Conservation (phyloP, 1,139 yeast species). For the Sugiyamaella neomexicana region DNA sequence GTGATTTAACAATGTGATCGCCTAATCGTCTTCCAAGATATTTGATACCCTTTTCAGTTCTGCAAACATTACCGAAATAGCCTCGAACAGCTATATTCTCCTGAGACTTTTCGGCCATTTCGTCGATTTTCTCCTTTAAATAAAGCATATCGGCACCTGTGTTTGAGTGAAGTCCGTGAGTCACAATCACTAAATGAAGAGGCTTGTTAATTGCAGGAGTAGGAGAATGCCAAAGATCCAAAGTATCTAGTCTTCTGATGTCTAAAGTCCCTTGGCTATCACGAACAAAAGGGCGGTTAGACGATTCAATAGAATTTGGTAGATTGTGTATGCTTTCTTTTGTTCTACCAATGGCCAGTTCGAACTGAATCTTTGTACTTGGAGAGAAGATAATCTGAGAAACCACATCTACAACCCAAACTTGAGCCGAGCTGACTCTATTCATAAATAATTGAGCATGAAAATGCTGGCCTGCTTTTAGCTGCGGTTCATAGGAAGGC, state of each 20-base stretch:
- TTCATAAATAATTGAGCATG: slow-evolving; percentile 52
- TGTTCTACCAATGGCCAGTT: slow-evolving; percentile 59
- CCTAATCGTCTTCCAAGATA: slow-evolving; percentile 83
- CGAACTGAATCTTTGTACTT: slow-evolving; percentile 68
- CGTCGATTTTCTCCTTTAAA: slow-evolving; percentile 76
- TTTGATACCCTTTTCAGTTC: slow-evolving; percentile 87
- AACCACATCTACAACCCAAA: slow-evolving; percentile 83
- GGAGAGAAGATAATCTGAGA: slow-evolving; percentile 80
- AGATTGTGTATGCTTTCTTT: slow-evolving; percentile 43
- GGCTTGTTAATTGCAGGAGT: slow-evolving; percentile 50
- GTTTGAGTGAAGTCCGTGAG: slow-evolving; percentile 93
- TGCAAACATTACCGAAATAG: slow-evolving; percentile 77
- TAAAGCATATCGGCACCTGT: slow-evolving; percentile 86
- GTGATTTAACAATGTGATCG: slow-evolving; percentile 64
- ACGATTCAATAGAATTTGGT: slow-evolving; percentile 7
- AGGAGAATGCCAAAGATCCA: slow-evolving; percentile 72
- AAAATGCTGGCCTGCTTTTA: slow-evolving; percentile 68
- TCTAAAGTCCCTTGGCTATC: slow-evolving; percentile 31
- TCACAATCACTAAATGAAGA: slow-evolving; percentile 71
- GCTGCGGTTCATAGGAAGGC: slow-evolving; percentile 72
- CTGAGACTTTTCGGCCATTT: slow-evolving; percentile 46
- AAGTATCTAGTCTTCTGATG: slow-evolving; percentile 59
- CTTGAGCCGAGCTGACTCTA: slow-evolving; percentile 50
- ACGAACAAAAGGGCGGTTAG: neutral
- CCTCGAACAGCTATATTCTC: slow-evolving; percentile 78